Conservation (phyloP, 306 rosid species). For the Begonia peltatifolia region DNA sequence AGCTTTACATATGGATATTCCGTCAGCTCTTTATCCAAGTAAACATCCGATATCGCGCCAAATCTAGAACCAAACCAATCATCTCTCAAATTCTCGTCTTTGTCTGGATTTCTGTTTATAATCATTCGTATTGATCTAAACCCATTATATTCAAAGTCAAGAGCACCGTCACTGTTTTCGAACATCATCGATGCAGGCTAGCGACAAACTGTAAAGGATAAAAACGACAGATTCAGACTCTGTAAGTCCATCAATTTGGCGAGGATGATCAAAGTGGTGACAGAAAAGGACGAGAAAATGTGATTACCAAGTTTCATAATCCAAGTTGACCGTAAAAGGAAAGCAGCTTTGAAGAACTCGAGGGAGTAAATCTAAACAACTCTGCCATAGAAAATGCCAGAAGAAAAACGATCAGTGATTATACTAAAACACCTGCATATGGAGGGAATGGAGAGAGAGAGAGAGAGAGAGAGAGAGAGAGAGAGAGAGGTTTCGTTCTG, state of each 20-base stretch:
- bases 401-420: neutral
- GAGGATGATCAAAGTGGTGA: neutral
- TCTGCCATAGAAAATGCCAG: neutral
- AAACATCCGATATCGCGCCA: slow-evolving; percentile 19
- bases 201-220: neutral
- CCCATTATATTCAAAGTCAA: no score
- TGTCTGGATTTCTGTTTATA: neutral
- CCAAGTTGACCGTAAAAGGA: neutral
- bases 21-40: slow-evolving; percentile 35
- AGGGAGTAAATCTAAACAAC: neutral
- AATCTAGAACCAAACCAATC: neutral
- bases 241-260: no score
- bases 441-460: neutral
- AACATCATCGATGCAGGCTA: neutral
- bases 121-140: neutral
- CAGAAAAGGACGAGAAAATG: neutral
- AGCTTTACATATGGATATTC: slow-evolving; percentile 40
- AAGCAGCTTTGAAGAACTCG: neutral
- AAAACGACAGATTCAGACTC: neutral
- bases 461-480: no score
- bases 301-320: neutral
- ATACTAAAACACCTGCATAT: neutral
- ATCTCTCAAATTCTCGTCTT: neutral
- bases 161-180: neutral
- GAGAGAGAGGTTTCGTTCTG: no score